phyloP scores from a whole-genome alignment of 768 basidiomycete genomes.

The Piloderma croceum region DNA sequence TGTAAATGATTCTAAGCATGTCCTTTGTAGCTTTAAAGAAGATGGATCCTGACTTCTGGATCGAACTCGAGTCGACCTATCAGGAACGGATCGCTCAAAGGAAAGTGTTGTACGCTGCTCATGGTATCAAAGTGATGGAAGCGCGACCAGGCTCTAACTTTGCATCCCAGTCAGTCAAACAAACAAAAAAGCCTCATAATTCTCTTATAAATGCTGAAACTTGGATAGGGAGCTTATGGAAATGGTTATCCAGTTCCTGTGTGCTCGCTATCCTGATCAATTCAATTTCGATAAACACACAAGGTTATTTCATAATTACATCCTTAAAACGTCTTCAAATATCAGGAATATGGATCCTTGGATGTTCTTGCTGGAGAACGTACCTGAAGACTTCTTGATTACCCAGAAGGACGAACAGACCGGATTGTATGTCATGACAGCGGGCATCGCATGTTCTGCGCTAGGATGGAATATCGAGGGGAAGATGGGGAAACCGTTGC shows the following conservation, averaged over 20 bases:
- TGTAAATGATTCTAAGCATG: neutral
- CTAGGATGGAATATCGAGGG: slow-evolving; percentile 43
- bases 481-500: slow-evolving; percentile 44
- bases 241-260: slow-evolving; percentile 52
- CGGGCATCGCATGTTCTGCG: slow-evolving; percentile 41
- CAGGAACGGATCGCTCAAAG: slow-evolving; percentile 38
- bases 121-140: slow-evolving; percentile 39
- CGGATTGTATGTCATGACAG: slow-evolving; percentile 40
- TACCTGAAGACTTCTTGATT: slow-evolving; percentile 49
- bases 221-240: slow-evolving; percentile 51
- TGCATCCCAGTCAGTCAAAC: no score
- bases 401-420: slow-evolving; percentile 36
- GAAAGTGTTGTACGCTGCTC: slow-evolving; percentile 30
- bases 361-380: slow-evolving; percentile 40
- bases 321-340: slow-evolving; percentile 31
- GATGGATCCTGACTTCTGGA: slow-evolving; percentile 50
- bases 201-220: no score
- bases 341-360: slow-evolving; percentile 30
- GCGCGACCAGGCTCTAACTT: slow-evolving; percentile 43
- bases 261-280: slow-evolving; percentile 49
- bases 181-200: no score
- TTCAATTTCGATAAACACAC: slow-evolving; percentile 35
- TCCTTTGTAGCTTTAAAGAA: slow-evolving; percentile 35
- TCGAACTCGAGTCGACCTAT: slow-evolving; percentile 53
- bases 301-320: slow-evolving; percentile 37